A percentile compares a stretch with the other conserved stretches of the same genome.
These are phyloP conservation scores for Aspergillus carlsbadensis DNA, from an alignment of 495 filamentous ascomycete species.

Conservation along the genomic window DNA sequence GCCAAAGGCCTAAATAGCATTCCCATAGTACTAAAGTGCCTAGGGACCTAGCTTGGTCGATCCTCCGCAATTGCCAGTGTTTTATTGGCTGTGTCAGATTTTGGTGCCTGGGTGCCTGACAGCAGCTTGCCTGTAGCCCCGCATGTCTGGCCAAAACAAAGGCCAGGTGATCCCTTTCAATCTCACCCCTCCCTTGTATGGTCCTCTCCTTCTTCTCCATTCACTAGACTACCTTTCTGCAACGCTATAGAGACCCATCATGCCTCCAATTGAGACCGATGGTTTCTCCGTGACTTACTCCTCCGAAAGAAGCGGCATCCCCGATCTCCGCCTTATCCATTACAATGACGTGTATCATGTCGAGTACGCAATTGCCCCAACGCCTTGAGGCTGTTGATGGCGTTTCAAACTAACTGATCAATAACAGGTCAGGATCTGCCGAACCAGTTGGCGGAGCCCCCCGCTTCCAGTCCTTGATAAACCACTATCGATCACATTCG, in stretches of 20 bases:
- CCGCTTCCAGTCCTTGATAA: conserved; percentile 74
- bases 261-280: conserved; percentile 32
- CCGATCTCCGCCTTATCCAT: conserved; percentile 78
- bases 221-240: background rate
- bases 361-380: conserved; percentile 46
- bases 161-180: background rate
- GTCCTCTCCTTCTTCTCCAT: conserved; percentile 5
- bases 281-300: conserved; percentile 51
- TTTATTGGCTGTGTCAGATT: conserved; percentile 25
- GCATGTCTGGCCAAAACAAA: background rate
- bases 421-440: conserved; percentile 55
- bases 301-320: conserved; percentile 51
- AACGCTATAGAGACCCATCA: conserved; percentile 15
- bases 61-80: background rate
- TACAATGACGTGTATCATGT: conserved; percentile 95
- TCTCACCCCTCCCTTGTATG: background rate
- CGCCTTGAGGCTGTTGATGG: background rate
- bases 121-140: background rate
- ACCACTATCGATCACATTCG: conserved; percentile 64
- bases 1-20: no score
- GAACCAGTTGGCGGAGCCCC: conserved; percentile 79
- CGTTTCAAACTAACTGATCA: background rate
- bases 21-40: no score
- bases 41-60: conserved; percentile 5
- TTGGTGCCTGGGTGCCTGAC: conserved; percentile 26